Evolutionary conservation across 345 rosid species (phyloP).

Genomic region (Dipteronia sinensis): DNA sequence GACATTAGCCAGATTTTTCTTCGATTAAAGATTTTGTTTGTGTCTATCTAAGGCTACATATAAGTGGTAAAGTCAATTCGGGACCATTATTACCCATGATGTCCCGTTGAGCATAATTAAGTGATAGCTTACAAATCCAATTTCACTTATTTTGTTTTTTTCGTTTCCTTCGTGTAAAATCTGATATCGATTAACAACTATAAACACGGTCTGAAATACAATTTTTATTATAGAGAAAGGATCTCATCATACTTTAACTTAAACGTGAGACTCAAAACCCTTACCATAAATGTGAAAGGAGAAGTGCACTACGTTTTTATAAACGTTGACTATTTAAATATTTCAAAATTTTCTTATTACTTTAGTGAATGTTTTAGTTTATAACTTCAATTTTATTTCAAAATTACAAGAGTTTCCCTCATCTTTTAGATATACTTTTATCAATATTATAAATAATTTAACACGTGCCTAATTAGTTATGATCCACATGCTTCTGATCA

Average conservation of each 20-base stretch:
- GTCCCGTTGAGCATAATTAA: conserved; percentile 5
- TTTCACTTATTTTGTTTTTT: neutral
- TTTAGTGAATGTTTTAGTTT: neutral
- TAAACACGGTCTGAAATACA: too few species aligned
- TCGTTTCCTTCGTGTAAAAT: too few species aligned
- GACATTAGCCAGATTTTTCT: conserved; percentile 40
- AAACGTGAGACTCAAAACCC: too few species aligned
- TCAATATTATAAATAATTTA: too few species aligned
- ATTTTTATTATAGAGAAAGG: too few species aligned
- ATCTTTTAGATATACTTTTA: neutral
- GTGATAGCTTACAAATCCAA: neutral
- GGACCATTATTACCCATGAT: conserved; percentile 27
- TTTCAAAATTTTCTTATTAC: neutral
- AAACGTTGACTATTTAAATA: neutral
- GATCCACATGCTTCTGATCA: neutral
- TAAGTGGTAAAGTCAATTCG: conserved; percentile 26
- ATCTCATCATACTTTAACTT: too few species aligned
- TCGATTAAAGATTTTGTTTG: conserved; percentile 41
- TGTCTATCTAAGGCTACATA: conserved; percentile 30
- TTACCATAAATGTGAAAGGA: too few species aligned
- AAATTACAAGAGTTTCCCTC: neutral
- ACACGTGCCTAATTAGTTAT: too few species aligned
- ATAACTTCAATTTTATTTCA: neutral
- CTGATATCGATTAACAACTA: too few species aligned
- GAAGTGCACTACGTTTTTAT: too few species aligned